Conservation (phyloP, 176 grass and related monocot species). For the Raddia guianensis region DNA sequence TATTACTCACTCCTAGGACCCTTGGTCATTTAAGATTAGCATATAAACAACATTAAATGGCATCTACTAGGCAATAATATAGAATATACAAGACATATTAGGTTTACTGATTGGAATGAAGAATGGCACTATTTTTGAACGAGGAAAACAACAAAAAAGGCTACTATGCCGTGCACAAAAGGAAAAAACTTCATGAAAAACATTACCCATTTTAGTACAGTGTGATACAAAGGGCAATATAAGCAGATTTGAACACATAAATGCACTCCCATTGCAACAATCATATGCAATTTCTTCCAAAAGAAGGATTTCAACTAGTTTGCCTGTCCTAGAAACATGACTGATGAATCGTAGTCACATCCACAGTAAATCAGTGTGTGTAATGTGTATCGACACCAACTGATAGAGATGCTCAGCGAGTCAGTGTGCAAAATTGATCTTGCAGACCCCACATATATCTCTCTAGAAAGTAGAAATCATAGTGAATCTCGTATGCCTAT, state of each 20-base stretch:
- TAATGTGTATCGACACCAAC: background rate
- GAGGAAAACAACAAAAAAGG: background rate
- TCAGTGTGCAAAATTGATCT: background rate
- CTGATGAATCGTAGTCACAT: background rate
- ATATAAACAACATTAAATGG: background rate
- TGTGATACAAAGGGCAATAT: background rate
- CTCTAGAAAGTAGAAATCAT: background rate
- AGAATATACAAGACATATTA: background rate
- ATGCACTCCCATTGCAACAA: background rate
- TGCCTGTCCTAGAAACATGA: background rate
- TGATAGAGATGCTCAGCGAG: background rate
- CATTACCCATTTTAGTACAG: background rate
- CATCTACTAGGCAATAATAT: background rate
- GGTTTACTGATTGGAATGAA: background rate
- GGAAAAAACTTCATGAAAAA: background rate
- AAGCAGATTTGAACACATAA: background rate
- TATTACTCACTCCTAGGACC: conserved; percentile 4
- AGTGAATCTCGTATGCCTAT: background rate
- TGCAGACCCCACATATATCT: background rate
- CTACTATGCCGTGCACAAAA: background rate
- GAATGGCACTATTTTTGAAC: background rate
- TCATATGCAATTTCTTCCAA: background rate
- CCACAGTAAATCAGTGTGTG: background rate
- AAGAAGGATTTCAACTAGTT: background rate
- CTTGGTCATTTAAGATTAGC: background rate